Percentiles rank a stretch among this genome's conserved stretches.
Evolutionary conservation across 2,329 filamentous ascomycete genomes (phyloP).

Genomic region (Knoxdaviesia proteae): DNA sequence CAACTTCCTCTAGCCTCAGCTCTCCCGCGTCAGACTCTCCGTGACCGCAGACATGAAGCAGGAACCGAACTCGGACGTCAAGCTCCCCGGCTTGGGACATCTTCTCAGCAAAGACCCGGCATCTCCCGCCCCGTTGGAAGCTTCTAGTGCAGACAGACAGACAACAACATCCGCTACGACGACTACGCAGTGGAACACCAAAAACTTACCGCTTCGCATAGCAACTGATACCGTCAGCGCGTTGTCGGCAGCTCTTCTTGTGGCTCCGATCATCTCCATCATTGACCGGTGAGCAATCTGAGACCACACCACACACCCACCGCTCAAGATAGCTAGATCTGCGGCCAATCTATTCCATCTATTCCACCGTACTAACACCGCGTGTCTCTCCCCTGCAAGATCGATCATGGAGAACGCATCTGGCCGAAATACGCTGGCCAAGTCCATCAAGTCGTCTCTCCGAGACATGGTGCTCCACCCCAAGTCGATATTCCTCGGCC

Average conservation of each 20-base stretch:
- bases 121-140: too few species aligned
- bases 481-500: slow-evolving; percentile 37
- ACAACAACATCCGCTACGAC: too few species aligned
- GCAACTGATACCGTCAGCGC: slow-evolving; percentile 50
- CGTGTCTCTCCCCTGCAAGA: slow-evolving; percentile 16
- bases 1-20: too few species aligned
- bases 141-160: too few species aligned
- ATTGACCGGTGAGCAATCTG: slow-evolving; percentile 51
- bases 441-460: slow-evolving; percentile 39
- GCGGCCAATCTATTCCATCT: background rate
- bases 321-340: background rate
- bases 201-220: slow-evolving; percentile 45
- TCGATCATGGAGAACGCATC: slow-evolving; percentile 71
- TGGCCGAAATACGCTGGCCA: slow-evolving; percentile 36
- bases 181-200: slow-evolving; percentile 45
- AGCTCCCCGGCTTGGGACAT: too few species aligned
- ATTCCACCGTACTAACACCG: slow-evolving; percentile 5
- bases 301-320: background rate
- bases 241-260: slow-evolving; percentile 47
- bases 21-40: too few species aligned
- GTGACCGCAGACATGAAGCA: too few species aligned
- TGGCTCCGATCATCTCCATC: slow-evolving; percentile 69
- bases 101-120: too few species aligned
- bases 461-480: slow-evolving; percentile 35
- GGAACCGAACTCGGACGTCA: too few species aligned